Conservation (phyloP, 208 protist genomes). For the Vickermania spadyakhi region DNA sequence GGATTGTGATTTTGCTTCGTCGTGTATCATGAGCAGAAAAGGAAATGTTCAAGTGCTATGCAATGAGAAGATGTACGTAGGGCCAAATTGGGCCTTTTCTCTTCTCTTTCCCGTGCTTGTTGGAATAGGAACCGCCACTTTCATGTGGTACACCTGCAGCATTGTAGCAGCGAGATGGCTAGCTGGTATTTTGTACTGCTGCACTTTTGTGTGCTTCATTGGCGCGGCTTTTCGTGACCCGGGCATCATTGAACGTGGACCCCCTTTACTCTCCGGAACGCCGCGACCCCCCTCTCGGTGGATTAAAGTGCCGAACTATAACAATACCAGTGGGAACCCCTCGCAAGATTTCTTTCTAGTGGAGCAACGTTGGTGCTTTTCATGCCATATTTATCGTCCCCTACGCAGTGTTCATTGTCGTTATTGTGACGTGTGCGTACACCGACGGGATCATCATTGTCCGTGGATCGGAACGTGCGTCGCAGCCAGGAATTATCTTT, state of each 20-base stretch:
- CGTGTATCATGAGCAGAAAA: neutral
- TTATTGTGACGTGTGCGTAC: slow-evolving; percentile 82
- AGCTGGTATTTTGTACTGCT: neutral
- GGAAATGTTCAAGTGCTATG: neutral
- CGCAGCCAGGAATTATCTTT: slow-evolving; percentile 75
- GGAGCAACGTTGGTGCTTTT: slow-evolving; percentile 76
- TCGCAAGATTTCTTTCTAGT: slow-evolving; percentile 11
- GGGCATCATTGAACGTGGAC: slow-evolving; percentile 12
- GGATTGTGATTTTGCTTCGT: no score
- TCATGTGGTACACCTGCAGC: neutral
- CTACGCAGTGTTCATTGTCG: slow-evolving; percentile 76
- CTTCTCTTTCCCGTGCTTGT: neutral
- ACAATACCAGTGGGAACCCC: slow-evolving; percentile 16
- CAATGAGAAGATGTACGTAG: neutral
- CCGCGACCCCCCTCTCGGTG: slow-evolving; percentile 7
- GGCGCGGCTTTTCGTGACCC: neutral
- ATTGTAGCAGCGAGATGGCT: neutral
- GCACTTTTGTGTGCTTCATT: neutral
- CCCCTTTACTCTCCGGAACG: slow-evolving; percentile 16
- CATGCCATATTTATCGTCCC: slow-evolving; percentile 74
- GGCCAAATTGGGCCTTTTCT: neutral
- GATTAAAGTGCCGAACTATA: slow-evolving; percentile 26
- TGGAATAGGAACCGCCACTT: neutral
- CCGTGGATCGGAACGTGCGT: slow-evolving; percentile 89
- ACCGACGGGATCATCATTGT: slow-evolving; percentile 89